Evolutionary conservation across 148 eudicot genomes (phyloP).

Genomic region (Chenopodium album): DNA sequence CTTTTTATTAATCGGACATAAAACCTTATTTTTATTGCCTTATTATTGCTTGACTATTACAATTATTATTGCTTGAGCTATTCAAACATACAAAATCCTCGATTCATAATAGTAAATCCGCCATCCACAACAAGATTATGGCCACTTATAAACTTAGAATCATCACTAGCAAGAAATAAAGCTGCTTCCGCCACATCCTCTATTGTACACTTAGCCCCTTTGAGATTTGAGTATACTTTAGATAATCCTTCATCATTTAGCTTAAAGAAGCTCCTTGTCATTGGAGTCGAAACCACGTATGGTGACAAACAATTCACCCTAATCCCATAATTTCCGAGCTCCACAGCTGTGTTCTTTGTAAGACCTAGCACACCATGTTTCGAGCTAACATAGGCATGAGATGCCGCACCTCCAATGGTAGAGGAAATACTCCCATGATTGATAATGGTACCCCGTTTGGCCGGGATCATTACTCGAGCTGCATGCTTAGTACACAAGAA

Average conservation of each 20-base stretch:
- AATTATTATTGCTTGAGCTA: too few species aligned
- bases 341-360: constrained; percentile 30
- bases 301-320: constrained; percentile 46
- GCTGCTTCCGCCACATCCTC: constrained; percentile 34
- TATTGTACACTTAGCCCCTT: constrained; percentile 19
- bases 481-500: constrained; percentile 26
- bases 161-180: constrained; percentile 32
- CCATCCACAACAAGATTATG: constrained; percentile 35
- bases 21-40: too few species aligned
- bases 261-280: constrained; percentile 9
- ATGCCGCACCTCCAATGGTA: constrained; percentile 18
- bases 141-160: constrained; percentile 34
- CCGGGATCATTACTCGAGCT: constrained; percentile 20
- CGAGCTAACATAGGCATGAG: constrained; percentile 30
- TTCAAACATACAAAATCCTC: constrained; percentile 27
- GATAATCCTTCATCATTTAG: constrained; percentile 17
- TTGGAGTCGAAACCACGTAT: constrained; percentile 19
- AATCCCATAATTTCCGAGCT: constrained; percentile 37
- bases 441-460: constrained; percentile 30
- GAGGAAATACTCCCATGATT: constrained; percentile 25
- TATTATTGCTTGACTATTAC: too few species aligned
- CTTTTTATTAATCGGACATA: too few species aligned
- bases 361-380: constrained; percentile 40
- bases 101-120: constrained; percentile 23
- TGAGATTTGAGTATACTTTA: constrained; percentile 21